Evolutionary conservation across 1,284 basidiomycete genomes (phyloP).

Genomic region (Irpex sp.): DNA sequence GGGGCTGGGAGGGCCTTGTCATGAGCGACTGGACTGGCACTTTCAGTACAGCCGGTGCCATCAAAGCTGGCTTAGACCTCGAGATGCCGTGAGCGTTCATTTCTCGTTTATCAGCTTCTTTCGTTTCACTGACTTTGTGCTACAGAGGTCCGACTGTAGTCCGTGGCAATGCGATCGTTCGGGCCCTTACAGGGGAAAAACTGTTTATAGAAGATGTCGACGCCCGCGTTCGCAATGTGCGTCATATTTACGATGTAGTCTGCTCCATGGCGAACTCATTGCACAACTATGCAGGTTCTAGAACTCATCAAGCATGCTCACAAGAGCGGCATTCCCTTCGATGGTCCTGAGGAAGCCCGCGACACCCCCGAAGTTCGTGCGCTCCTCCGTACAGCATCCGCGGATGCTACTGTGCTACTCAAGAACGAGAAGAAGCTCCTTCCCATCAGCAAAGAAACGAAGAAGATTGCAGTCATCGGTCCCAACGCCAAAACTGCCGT

Average conservation of each 20-base stretch:
- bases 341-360: conserved; percentile 51
- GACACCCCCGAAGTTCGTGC: conserved; percentile 50
- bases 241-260: conserved; percentile 34
- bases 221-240: conserved; percentile 58
- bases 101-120: background rate
- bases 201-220: conserved; percentile 53
- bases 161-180: conserved; percentile 40
- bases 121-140: conserved; percentile 50
- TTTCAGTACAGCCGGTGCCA: conserved; percentile 55
- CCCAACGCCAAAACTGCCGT: conserved; percentile 68
- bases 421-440: conserved; percentile 58
- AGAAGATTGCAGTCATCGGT: conserved; percentile 69
- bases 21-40: conserved; percentile 79
- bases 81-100: conserved; percentile 60
- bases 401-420: conserved; percentile 62
- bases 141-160: conserved; percentile 43
- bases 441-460: conserved; percentile 44
- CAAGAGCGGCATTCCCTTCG: conserved; percentile 40
- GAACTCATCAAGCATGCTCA: conserved; percentile 21
- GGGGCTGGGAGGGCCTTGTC: conserved; percentile 64
- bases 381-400: conserved; percentile 58
- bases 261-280: conserved; percentile 55
- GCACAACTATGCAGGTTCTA: conserved; percentile 14
- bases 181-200: conserved; percentile 38
- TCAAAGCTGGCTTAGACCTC: conserved; percentile 72